Conservation (phyloP, 192 early-diverging fungal genomes). For the Coemansia sp. region DNA sequence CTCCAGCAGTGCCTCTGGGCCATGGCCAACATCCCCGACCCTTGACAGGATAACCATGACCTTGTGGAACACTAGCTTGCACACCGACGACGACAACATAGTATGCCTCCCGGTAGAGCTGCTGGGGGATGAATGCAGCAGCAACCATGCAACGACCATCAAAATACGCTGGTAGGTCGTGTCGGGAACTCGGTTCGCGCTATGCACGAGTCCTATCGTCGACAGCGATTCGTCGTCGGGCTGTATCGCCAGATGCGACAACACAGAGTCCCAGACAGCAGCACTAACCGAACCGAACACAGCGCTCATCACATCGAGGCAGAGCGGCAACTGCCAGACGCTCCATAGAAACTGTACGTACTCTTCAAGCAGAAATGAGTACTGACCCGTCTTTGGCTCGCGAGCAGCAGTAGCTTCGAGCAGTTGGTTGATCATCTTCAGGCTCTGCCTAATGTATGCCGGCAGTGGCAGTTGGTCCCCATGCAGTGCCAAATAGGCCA, state of each 20-base stretch:
- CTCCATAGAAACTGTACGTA: conserved; percentile 33
- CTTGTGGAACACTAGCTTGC: conserved; percentile 29
- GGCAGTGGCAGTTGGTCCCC: neutral
- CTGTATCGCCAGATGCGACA: conserved; percentile 3
- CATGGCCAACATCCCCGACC: neutral
- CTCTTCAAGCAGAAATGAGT: conserved; percentile 14
- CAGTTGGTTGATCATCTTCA: conserved; percentile 9
- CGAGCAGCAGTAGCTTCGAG: neutral
- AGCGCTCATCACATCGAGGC: neutral
- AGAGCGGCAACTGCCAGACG: conserved; percentile 22
- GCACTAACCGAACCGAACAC: conserved; percentile 12
- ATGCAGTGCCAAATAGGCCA: conserved; percentile 7
- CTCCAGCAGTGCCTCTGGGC: neutral
- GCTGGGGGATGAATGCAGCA: conserved; percentile 14
- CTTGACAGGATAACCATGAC: conserved; percentile 4
- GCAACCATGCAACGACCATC: conserved; percentile 25
- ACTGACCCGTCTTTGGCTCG: neutral
- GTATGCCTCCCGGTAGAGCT: neutral
- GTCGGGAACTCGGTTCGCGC: neutral
- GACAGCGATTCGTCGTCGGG: neutral
- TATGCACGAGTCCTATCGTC: neutral
- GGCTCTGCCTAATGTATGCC: neutral
- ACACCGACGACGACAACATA: conserved; percentile 15
- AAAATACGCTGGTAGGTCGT: conserved; percentile 2
- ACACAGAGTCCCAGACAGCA: conserved; percentile 27